Evolutionary conservation across 2,329 filamentous ascomycete species (phyloP), one percentile per base, ranked within the genome.

Genomic region (Pseudocercospora fijiensis): DNA sequence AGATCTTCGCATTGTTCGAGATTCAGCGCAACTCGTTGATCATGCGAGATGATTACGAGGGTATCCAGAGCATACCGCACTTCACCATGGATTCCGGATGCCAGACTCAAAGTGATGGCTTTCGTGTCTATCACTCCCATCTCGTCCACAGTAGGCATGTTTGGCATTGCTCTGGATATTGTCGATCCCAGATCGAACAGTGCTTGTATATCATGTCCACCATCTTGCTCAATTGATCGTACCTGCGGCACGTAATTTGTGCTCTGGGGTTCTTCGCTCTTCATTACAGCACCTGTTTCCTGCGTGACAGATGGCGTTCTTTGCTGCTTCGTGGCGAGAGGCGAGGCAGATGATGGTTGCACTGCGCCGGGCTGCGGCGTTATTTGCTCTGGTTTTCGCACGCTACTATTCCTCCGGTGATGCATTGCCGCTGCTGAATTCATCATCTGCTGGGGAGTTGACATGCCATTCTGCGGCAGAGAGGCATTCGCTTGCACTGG

Each of bases 61-160:
- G 90, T 91, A 76, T 98, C 95, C 51, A 99, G 81, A 2, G 94
- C 94, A 66, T 96, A 79, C 9, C 94, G 88, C n/a, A 96, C 89
- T 78, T 99, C 95, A 4, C 88, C 88, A 71, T 92, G 89, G 49
- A 98, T 90, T 0, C 94, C 94, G 60, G 90, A 96, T 74, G 96
- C 92, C 41, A 99, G 81, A 72, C 92, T 92, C 81, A 92, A 90
- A 0, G 89, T 96, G 45, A 99, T 83, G 20, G 94, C 92, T 69
- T 93, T 89, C 27, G 98, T 89, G 73, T 99, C 94, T 67, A 98
- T 90, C 20, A 92, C 85, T 8, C 94, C 95, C 58, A 98, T 83
- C 71, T 98, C 93, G 22, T 84, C 81, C 18, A 92, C 83, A 2
- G 83, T 80, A 0, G 95, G 94, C 41, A 92, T 83, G 62, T 90